Evolutionary conservation across 148 eudicot species (phyloP), one percentile per base, ranked within the genome.

Genomic region (Silene latifolia): DNA sequence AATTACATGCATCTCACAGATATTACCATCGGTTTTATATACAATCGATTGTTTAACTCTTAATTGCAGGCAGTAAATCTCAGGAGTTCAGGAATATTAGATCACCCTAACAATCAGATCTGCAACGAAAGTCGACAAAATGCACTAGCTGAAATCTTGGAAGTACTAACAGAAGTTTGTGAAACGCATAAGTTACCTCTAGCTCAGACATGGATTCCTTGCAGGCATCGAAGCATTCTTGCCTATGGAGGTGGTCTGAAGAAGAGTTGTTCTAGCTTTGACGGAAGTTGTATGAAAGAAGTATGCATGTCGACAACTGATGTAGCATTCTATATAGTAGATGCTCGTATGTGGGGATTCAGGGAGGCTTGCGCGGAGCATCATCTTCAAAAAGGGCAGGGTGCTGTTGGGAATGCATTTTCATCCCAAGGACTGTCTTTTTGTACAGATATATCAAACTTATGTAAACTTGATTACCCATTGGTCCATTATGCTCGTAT

Each of bases 161-260:
- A 89, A 85, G 90, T 92, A 68, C 68, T 92, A 48, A 89, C 92
- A 60, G 89, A 85, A 74, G 87, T 90, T 17, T 96, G 98, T 82
- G 99, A 96, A 81, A 88, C 88, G 53, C 86, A 90, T 76, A 87
- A 87, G 58, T 39, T 96, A 58, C 99, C 99, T 32, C 87, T 96
- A 76, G 99, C 99, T 76, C 99, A 96, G 85, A 89, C 98, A 21
- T 95, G 99, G 99, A 88, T 92, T 59, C 97, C 97, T 1, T 92
- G 97, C 88, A 87, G 86, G 81, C 96, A 92, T 77, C 85, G 94
- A 27, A 92, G 85, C 79, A 85, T 92, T 81, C 86, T 95, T 56
- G 86, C 98, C 27, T 71, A 88, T 77, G 97, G 94, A 12, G 97
- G 97, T 54, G 97, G 97, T 74, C 72, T 87, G 44, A 87, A 79